Evolutionary conservation across 2,329 filamentous ascomycete species (phyloP).

Genomic region (Exophiala phaeomuriformis): DNA sequence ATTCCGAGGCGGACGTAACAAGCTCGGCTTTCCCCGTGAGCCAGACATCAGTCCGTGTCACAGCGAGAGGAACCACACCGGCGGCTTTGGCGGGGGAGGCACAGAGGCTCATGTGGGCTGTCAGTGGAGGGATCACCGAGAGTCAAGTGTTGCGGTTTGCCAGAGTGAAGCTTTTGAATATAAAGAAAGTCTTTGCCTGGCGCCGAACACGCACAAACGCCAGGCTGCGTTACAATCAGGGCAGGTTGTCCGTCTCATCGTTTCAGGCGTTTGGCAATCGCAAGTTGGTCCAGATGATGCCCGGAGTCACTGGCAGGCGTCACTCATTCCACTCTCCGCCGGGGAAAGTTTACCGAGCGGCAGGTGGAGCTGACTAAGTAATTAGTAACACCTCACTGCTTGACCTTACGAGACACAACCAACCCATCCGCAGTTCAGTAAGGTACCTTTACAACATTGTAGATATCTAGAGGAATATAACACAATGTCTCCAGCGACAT

Average conservation of each 20-base stretch:
- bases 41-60: constrained; percentile 8
- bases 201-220: constrained; percentile 1
- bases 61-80: not conserved
- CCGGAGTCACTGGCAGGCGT: constrained; percentile 10
- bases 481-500: too few relatives aligned
- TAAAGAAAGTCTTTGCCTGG: not conserved
- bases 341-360: constrained; percentile 15
- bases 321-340: constrained; percentile 12
- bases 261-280: constrained; percentile 9
- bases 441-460: too few relatives aligned
- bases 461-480: too few relatives aligned
- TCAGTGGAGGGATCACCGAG: constrained; percentile 1
- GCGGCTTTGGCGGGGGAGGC: constrained; percentile 1
- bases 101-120: not conserved
- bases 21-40: constrained; percentile 19
- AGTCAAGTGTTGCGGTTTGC: not conserved
- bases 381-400: too few relatives aligned
- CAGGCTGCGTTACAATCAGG: constrained; percentile 5
- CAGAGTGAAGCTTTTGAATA: not conserved
- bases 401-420: too few relatives aligned
- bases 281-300: constrained; percentile 7
- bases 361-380: not conserved
- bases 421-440: too few relatives aligned
- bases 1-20: constrained; percentile 50
- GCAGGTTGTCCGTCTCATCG: constrained; percentile 10